A percentile compares a stretch with the other conserved stretches of the same genome.
Conservation (phyloP, 2,329 filamentous ascomycete genomes). For the Ophiostoma tasmaniense region DNA sequence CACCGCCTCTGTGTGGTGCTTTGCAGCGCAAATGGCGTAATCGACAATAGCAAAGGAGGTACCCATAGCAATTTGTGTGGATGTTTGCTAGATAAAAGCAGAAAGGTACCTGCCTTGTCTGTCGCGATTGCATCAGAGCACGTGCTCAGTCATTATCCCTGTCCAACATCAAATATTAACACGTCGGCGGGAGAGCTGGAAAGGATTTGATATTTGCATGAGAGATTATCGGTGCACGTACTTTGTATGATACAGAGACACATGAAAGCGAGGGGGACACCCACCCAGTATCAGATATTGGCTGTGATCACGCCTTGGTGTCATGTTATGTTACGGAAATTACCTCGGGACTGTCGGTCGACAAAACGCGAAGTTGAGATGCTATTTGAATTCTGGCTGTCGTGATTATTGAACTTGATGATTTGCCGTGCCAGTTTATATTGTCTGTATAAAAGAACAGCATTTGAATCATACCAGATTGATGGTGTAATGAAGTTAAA, state of each 20-base stretch:
- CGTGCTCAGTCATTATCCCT: constrained; percentile 1
- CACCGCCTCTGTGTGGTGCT: constrained; percentile 8
- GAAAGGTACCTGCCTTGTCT: neutral
- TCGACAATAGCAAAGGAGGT: neutral
- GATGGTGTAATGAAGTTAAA: neutral
- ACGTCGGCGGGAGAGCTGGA: neutral
- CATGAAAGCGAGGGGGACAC: neutral
- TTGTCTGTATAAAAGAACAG: neutral
- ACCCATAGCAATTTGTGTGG: neutral
- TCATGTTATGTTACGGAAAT: neutral
- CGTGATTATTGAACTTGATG: neutral
- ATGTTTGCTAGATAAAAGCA: neutral
- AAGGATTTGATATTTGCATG: neutral
- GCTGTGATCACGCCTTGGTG: constrained; percentile 1
- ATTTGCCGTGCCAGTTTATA: neutral
- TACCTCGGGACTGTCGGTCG: neutral
- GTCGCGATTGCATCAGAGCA: neutral
- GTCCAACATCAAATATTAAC: neutral
- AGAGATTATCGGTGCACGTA: neutral
- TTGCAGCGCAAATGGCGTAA: constrained; percentile 1
- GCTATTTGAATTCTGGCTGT: neutral
- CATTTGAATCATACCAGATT: neutral
- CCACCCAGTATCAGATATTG: neutral
- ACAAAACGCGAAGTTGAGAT: neutral
- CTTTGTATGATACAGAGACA: neutral